These are phyloP conservation scores for Ascosphaera pollenicola DNA, from an alignment of 2,329 filamentous ascomycete species.

Conservation along the genomic window DNA sequence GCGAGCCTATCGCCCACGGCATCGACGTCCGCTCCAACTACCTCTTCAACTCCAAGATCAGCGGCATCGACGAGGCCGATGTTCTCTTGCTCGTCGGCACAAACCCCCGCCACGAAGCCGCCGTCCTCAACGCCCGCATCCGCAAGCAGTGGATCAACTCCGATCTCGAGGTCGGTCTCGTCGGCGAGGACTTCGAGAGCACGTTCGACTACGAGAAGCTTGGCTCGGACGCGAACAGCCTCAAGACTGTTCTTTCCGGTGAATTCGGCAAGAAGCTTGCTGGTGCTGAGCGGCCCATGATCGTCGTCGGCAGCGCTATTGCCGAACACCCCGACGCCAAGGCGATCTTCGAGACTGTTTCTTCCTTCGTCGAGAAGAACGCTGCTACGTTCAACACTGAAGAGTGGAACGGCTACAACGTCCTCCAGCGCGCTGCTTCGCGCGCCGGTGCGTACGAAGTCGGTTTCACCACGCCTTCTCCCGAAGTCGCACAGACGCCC, in stretches of 20 bases:
- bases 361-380: constrained; percentile 82
- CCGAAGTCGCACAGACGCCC: constrained; percentile 58
- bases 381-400: constrained; percentile 64
- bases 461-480: constrained; percentile 73
- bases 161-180: constrained; percentile 74
- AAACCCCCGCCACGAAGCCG: constrained; percentile 88
- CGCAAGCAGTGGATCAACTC: constrained; percentile 95
- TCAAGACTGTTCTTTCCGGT: constrained; percentile 70
- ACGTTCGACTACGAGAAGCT: constrained; percentile 93
- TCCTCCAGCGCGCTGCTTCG: constrained; percentile 83
- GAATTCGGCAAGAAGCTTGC: constrained; percentile 84
- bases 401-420: constrained; percentile 96
- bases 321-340: constrained; percentile 82
- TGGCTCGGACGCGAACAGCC: constrained; percentile 51
- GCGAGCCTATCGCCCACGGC: constrained; percentile 70
- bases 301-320: constrained; percentile 79
- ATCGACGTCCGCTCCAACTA: constrained; percentile 88
- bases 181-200: constrained; percentile 78
- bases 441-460: constrained; percentile 87
- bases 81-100: constrained; percentile 79
- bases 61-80: constrained; percentile 84
- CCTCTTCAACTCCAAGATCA: constrained; percentile 88
- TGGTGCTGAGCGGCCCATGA: constrained; percentile 80
- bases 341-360: constrained; percentile 79
- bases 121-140: constrained; percentile 87